Conservation (phyloP, 139 green algal genomes). For the Coccomyxa sp. region DNA sequence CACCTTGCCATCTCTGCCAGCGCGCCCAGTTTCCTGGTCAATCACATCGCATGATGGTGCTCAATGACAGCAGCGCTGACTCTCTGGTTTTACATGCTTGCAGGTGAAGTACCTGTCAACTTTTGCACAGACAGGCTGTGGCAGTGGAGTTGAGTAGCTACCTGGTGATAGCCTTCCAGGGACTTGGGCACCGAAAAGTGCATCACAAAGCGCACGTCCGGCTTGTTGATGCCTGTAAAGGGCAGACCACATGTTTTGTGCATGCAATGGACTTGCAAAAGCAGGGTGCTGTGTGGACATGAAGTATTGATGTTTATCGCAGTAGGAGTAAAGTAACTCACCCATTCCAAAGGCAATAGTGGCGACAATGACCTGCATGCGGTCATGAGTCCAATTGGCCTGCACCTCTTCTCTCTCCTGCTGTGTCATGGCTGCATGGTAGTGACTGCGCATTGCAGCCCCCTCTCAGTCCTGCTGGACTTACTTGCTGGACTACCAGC, state of each 20-base stretch:
- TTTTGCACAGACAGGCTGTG: neutral
- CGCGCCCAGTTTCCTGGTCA: slow-evolving; percentile 73
- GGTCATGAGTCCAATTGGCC: slow-evolving; percentile 69
- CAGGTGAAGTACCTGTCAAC: neutral
- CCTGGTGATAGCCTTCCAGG: slow-evolving; percentile 83
- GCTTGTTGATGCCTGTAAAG: slow-evolving; percentile 62
- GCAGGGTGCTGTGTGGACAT: neutral
- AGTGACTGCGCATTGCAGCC: slow-evolving; percentile 42
- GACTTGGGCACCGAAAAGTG: slow-evolving; percentile 88
- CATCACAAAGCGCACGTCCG: slow-evolving; percentile 84
- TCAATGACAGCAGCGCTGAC: neutral
- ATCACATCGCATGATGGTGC: neutral
- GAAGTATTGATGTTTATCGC: neutral
- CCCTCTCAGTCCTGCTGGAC: neutral
- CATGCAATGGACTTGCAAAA: neutral
- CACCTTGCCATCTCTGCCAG: slow-evolving; percentile 66
- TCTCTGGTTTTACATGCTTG: neutral
- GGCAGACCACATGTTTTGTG: neutral
- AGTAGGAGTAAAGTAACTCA: slow-evolving; percentile 16
- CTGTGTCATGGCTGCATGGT: slow-evolving; percentile 70
- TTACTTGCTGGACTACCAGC: too few relatives aligned
- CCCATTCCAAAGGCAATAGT: slow-evolving; percentile 94
- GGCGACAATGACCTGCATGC: slow-evolving; percentile 72
- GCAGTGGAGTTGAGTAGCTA: neutral
- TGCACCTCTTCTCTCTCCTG: slow-evolving; percentile 73